A percentile compares a stretch with the other conserved stretches of the same genome.
These are phyloP conservation scores for Termitomyces sp. DNA, from an alignment of 1,284 basidiomycete genomes.

Conservation along the genomic window DNA sequence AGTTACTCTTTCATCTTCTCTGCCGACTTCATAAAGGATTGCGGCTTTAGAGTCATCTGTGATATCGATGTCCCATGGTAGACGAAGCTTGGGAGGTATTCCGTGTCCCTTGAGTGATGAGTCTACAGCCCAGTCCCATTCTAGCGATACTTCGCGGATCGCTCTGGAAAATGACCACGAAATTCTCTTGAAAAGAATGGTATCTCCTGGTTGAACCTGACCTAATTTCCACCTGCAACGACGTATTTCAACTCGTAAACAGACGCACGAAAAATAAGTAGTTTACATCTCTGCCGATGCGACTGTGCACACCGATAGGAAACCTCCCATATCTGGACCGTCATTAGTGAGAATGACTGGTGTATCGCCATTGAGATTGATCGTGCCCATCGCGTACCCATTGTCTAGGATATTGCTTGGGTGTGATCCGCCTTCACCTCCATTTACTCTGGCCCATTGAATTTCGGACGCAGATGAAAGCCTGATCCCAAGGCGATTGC, in stretches of 20 bases:
- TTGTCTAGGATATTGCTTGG: conserved; percentile 71
- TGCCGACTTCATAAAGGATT: background rate
- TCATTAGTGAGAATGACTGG: conserved; percentile 64
- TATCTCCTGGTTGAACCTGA: conserved; percentile 51
- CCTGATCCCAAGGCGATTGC: conserved; percentile 59
- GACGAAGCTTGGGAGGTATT: background rate
- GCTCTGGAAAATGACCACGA: conserved; percentile 27
- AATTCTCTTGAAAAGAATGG: conserved; percentile 46
- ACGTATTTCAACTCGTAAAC: background rate
- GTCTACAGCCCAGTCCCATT: background rate
- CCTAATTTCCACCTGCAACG: conserved; percentile 56
- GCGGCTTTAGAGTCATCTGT: background rate
- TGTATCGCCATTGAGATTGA: conserved; percentile 70
- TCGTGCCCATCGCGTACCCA: conserved; percentile 55
- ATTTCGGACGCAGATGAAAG: conserved; percentile 44
- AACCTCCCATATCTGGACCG: conserved; percentile 64
- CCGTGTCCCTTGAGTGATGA: background rate
- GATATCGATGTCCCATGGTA: background rate
- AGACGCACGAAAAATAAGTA: background rate
- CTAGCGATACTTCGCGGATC: background rate
- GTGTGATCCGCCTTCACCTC: conserved; percentile 70
- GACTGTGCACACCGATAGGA: conserved; percentile 52
- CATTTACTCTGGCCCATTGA: conserved; percentile 54
- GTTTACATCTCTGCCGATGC: conserved; percentile 45
- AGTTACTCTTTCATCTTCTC: background rate